These are phyloP conservation scores for Herpetomonas samuelpessoai DNA, from an alignment of 208 protist genomes.

Conservation along the genomic window DNA sequence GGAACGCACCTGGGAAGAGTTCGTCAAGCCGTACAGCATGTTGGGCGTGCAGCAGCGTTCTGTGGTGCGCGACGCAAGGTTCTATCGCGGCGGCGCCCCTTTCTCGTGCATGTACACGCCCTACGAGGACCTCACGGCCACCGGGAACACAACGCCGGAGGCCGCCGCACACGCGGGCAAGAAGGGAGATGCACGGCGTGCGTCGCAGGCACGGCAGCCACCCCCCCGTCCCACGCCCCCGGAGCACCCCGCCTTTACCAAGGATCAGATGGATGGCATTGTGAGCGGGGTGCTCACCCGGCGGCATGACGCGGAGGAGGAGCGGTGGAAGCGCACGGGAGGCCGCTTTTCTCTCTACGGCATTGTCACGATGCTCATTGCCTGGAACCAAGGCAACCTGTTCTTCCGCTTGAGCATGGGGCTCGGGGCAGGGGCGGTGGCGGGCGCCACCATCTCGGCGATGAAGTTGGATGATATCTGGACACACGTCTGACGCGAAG, in stretches of 20 bases:
- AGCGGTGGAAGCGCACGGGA: constrained; percentile 57
- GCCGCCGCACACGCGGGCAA: not conserved
- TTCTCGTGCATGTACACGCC: not conserved
- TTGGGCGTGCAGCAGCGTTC: constrained; percentile 19
- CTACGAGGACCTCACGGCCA: not conserved
- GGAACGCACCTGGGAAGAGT: constrained; percentile 14
- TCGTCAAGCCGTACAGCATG: constrained; percentile 19
- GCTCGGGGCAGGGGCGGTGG: constrained; percentile 52
- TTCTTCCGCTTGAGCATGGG: constrained; percentile 66
- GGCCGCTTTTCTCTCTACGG: constrained; percentile 58
- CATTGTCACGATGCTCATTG: constrained; percentile 53
- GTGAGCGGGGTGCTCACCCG: constrained; percentile 48
- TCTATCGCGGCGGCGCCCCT: constrained; percentile 7
- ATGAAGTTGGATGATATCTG: constrained; percentile 60
- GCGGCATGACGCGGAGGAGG: constrained; percentile 46
- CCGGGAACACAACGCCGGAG: not conserved
- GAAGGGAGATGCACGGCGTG: not conserved
- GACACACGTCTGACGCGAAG: constrained; percentile 30
- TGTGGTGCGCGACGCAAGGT: constrained; percentile 8
- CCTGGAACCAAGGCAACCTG: constrained; percentile 64
- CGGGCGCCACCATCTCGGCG: constrained; percentile 40
- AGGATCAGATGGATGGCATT: constrained; percentile 59
- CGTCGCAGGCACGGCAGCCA: not conserved
- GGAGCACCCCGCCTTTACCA: constrained; percentile 28
- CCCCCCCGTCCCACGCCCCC: not conserved